Percentiles rank a stretch among this genome's conserved stretches.
phyloP scores from a whole-genome alignment of 164 flowering plant genomes.

The Kingdonia uniflora region DNA sequence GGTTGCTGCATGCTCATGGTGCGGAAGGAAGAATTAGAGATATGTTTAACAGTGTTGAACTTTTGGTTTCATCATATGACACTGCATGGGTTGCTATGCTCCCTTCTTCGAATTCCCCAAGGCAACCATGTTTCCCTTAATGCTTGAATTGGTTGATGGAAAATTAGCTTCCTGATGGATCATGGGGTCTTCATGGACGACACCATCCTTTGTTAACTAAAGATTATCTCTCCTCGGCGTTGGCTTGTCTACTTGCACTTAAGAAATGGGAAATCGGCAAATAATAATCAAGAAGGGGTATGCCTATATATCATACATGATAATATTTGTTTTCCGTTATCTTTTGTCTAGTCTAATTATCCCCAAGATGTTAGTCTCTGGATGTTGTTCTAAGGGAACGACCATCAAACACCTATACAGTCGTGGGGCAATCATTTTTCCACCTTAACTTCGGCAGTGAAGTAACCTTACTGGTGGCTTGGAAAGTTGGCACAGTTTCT shows the following conservation, averaged over 20 bases:
- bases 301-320: neutral
- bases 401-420: constrained; percentile 9
- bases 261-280: constrained; percentile 25
- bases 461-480: no score
- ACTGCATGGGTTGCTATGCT: constrained; percentile 54
- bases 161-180: constrained; percentile 29
- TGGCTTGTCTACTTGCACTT: constrained; percentile 39
- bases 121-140: constrained; percentile 21
- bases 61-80: constrained; percentile 38
- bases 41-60: neutral
- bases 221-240: constrained; percentile 23
- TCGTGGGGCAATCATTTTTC: constrained; percentile 69
- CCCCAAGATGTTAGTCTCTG: neutral
- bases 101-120: constrained; percentile 12
- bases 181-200: constrained; percentile 30
- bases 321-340: neutral
- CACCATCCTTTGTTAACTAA: constrained; percentile 22
- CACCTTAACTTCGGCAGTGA: constrained; percentile 16
- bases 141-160: constrained; percentile 35
- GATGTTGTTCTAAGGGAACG: neutral
- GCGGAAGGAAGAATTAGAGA: no score
- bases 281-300: constrained; percentile 21
- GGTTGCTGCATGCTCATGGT: no score
- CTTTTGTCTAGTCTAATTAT: no score
- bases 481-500: no score